Evolutionary conservation across 495 filamentous ascomycete genomes (phyloP).

Genomic region (Annulohypoxylon bovei): DNA sequence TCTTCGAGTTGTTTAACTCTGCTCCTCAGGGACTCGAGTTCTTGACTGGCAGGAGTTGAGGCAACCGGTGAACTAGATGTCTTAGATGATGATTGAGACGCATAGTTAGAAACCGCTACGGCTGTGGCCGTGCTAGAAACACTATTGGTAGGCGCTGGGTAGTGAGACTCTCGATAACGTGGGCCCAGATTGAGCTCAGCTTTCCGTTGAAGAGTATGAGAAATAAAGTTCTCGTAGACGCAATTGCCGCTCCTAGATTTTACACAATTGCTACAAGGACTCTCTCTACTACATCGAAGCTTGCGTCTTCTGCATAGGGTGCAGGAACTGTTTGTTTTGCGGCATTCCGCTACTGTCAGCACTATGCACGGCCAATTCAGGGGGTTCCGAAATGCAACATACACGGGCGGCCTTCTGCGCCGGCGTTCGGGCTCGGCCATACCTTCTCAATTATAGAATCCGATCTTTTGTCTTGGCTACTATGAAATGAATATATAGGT

Average conservation of each 20-base stretch:
- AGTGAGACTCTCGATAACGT: conserved; percentile 1
- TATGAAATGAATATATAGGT: not conserved
- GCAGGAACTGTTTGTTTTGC: conserved; percentile 54
- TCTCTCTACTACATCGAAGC: conserved; percentile 61
- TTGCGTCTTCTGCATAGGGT: conserved; percentile 59
- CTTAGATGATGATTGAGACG: conserved; percentile 24
- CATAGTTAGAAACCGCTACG: conserved; percentile 14
- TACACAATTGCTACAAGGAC: conserved; percentile 63
- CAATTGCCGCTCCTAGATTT: conserved; percentile 57
- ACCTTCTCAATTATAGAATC: not conserved
- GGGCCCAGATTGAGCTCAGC: conserved; percentile 5
- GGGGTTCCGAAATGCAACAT: conserved; percentile 24
- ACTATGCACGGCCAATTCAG: conserved; percentile 9
- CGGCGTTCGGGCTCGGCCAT: conserved; percentile 55
- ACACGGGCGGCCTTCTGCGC: conserved; percentile 61
- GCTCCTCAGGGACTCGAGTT: conserved; percentile 51
- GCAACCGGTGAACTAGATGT: conserved; percentile 35
- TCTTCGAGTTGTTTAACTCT: conserved; percentile 59
- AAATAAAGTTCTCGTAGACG: conserved; percentile 46
- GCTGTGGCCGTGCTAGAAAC: not conserved
- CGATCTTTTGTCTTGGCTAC: not conserved
- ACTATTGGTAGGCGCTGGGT: not conserved
- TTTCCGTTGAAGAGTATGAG: conserved; percentile 20
- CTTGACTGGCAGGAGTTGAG: conserved; percentile 47
- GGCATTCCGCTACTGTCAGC: conserved; percentile 8